phyloP scores from a whole-genome alignment of 345 rosid genomes.

The Adansonia digitata region DNA sequence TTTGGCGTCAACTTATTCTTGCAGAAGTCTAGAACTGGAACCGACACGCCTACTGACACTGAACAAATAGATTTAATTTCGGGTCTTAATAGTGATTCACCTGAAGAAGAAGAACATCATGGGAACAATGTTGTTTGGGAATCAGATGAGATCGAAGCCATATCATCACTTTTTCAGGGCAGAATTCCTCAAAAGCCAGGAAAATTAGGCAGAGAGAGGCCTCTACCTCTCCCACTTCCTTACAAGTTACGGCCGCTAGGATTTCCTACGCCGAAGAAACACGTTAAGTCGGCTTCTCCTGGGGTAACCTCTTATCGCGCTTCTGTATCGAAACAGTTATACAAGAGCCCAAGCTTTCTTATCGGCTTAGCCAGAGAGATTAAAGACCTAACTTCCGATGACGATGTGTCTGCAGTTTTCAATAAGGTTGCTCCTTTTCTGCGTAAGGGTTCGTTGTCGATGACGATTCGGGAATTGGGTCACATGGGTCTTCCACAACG shows the following conservation, averaged over 20 bases:
- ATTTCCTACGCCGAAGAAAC: constrained; percentile 57
- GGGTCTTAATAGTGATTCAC: constrained; percentile 8
- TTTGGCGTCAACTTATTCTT: constrained; percentile 78
- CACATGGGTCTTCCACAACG: constrained; percentile 71
- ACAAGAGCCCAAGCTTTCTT: constrained; percentile 60
- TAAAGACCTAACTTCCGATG: constrained; percentile 33
- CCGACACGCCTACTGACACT: constrained; percentile 7
- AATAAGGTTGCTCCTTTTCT: constrained; percentile 49
- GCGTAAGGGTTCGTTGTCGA: constrained; percentile 68
- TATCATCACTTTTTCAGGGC: constrained; percentile 67
- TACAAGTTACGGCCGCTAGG: constrained; percentile 62
- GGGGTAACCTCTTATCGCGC: constrained; percentile 30
- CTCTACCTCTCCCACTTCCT: constrained; percentile 79
- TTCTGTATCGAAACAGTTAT: constrained; percentile 35
- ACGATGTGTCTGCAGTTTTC: constrained; percentile 54
- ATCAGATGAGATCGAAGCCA: constrained; percentile 60
- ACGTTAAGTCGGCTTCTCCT: constrained; percentile 21
- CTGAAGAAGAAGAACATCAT: constrained; percentile 6
- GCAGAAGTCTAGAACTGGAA: constrained; percentile 39
- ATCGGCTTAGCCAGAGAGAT: constrained; percentile 66
- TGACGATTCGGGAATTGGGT: constrained; percentile 75
- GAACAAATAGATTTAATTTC: constrained; percentile 13
- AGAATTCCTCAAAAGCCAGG: constrained; percentile 79
- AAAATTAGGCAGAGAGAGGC: constrained; percentile 46
- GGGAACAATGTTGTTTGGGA: constrained; percentile 48